Evolutionary conservation across 2,329 filamentous ascomycete genomes (phyloP).

Genomic region (Pseudopithomyces chartarum): DNA sequence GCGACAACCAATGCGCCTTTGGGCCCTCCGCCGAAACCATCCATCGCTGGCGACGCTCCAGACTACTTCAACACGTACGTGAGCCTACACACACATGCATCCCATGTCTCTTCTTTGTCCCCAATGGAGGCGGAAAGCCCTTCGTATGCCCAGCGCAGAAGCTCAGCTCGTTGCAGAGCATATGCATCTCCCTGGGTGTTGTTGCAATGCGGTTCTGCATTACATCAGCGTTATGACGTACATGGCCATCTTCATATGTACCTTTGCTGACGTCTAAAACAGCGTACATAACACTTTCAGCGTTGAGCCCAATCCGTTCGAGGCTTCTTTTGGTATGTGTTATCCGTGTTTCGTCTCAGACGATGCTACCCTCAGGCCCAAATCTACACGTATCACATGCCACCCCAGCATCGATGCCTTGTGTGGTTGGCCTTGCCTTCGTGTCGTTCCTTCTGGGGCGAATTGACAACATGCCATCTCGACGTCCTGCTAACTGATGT

Average conservation of each 20-base stretch:
- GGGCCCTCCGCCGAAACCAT: slow-evolving; percentile 54
- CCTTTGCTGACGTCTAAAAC: slow-evolving; percentile 1
- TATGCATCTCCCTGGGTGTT: slow-evolving; percentile 1
- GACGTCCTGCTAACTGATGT: neutral
- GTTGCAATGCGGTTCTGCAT: too few relatives aligned
- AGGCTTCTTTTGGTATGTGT: slow-evolving; percentile 80
- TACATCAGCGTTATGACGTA: too few relatives aligned
- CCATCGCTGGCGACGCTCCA: slow-evolving; percentile 49
- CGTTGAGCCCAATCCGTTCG: slow-evolving; percentile 94
- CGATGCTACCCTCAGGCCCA: too few relatives aligned
- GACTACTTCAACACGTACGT: slow-evolving; percentile 56
- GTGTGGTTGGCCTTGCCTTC: too few relatives aligned
- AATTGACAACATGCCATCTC: neutral
- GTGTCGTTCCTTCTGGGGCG: too few relatives aligned
- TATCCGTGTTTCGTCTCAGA: neutral
- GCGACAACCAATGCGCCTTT: slow-evolving; percentile 53
- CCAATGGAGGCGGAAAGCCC: neutral
- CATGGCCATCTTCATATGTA: too few relatives aligned
- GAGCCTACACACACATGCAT: slow-evolving; percentile 6
- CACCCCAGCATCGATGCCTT: too few relatives aligned
- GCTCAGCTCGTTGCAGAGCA: neutral
- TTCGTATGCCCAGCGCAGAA: neutral
- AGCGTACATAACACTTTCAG: slow-evolving; percentile 60
- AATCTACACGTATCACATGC: too few relatives aligned
- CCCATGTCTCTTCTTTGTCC: neutral